phyloP scores from a whole-genome alignment of 305 asterid species.

The Coffea humblotiana region DNA sequence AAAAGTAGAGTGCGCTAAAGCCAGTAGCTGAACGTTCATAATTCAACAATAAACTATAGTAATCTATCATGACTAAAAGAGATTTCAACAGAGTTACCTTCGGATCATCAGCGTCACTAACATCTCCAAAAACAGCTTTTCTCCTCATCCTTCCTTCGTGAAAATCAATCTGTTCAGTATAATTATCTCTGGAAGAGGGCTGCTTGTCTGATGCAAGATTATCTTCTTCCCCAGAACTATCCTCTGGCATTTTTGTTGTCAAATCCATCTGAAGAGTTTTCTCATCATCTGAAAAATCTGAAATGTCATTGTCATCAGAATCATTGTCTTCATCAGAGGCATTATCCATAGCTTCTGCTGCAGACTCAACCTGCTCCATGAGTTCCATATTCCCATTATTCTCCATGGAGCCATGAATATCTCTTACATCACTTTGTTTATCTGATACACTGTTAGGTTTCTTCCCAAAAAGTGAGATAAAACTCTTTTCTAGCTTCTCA shows the following conservation, averaged over 20 bases:
- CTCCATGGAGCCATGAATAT: slow-evolving; percentile 32
- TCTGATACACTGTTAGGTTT: slow-evolving; percentile 34
- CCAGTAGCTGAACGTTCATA: not conserved
- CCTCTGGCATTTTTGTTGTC: slow-evolving; percentile 33
- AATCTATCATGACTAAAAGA: not conserved
- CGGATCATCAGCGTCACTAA: slow-evolving; percentile 40
- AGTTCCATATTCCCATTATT: slow-evolving; percentile 39
- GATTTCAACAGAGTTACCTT: slow-evolving; percentile 37
- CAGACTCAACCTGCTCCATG: slow-evolving; percentile 37
- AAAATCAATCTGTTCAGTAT: slow-evolving; percentile 58
- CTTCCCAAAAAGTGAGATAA: slow-evolving; percentile 64
- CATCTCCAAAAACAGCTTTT: slow-evolving; percentile 79
- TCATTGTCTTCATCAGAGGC: slow-evolving; percentile 52
- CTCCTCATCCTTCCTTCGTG: slow-evolving; percentile 90
- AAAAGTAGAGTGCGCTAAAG: not conserved
- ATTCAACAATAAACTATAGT: not conserved
- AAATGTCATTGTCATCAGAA: slow-evolving; percentile 39
- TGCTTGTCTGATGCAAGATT: slow-evolving; percentile 36
- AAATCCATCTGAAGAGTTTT: slow-evolving; percentile 22
- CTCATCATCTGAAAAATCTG: slow-evolving; percentile 38
- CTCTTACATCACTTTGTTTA: slow-evolving; percentile 33
- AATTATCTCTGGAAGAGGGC: slow-evolving; percentile 26
- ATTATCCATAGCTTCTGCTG: slow-evolving; percentile 39
- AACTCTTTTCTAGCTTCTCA: slow-evolving; percentile 75
- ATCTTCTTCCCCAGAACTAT: slow-evolving; percentile 65